These are phyloP conservation scores for Polytrichum formosum DNA, from an alignment of 225 moss, liverwort and hornwort genomes.

Conservation along the genomic window DNA sequence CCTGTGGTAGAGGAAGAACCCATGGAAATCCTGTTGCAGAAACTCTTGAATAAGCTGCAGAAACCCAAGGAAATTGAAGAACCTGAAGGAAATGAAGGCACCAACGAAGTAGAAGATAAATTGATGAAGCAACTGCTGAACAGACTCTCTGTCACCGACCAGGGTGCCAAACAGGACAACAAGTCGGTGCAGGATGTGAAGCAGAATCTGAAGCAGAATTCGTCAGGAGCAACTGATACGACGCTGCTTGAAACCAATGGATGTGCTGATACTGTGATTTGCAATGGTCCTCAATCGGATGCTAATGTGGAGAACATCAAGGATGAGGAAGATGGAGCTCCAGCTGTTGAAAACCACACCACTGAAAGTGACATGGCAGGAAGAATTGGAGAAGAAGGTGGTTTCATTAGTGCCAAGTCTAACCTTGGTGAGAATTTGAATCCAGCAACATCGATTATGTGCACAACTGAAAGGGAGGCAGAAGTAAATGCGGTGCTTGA, in stretches of 20 bases:
- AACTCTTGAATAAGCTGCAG: conserved; percentile 6
- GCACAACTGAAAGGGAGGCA: too few relatives aligned
- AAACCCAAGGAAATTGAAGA: neutral
- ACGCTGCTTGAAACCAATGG: neutral
- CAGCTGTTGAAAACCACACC: too few relatives aligned
- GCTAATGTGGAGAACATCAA: neutral
- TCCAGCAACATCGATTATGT: too few relatives aligned
- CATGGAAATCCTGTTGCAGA: neutral
- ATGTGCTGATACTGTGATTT: neutral
- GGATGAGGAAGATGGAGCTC: neutral
- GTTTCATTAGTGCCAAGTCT: too few relatives aligned
- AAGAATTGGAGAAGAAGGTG: too few relatives aligned
- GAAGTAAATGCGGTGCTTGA: neutral
- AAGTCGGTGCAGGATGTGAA: neutral
- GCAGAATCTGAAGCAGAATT: neutral
- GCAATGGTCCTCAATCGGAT: neutral
- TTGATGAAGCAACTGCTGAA: conserved; percentile 2
- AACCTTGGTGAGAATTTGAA: too few relatives aligned
- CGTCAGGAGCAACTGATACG: neutral
- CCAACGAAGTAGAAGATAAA: neutral
- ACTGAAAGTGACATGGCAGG: too few relatives aligned
- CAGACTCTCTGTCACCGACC: neutral
- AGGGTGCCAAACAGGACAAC: neutral
- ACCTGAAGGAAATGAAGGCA: too few relatives aligned
- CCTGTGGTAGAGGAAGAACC: neutral